phyloP scores from a whole-genome alignment of 2,329 filamentous ascomycete species.

The Chrysosporium queenslandicum region DNA sequence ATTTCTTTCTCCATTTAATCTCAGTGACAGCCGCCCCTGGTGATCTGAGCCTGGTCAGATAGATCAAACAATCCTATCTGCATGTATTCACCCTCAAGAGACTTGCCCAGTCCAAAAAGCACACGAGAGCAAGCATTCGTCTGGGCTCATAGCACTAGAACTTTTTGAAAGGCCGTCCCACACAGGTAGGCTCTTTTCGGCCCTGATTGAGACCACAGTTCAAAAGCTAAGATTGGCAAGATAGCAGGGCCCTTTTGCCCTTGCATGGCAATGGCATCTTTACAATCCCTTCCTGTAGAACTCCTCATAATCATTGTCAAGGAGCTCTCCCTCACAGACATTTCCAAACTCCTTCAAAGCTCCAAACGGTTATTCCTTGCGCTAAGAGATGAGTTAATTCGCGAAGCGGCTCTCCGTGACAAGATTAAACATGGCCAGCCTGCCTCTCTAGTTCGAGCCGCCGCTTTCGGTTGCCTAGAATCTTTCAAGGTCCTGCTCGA shows the following conservation, averaged over 20 bases:
- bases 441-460: not conserved
- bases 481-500: not conserved
- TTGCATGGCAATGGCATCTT: not conserved
- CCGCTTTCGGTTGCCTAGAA: not conserved
- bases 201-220: too few species aligned
- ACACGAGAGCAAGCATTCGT: too few species aligned
- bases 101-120: too few species aligned
- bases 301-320: not conserved
- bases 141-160: too few species aligned
- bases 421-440: not conserved
- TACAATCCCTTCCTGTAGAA: not conserved
- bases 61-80: too few species aligned
- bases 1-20: not conserved
- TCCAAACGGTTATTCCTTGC: not conserved
- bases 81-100: too few species aligned
- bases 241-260: not conserved
- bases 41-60: too few species aligned
- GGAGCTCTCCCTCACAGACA: not conserved
- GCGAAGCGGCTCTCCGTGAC: not conserved
- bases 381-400: conserved; percentile 1
- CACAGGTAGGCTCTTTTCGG: not conserved
- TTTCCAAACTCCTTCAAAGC: conserved; percentile 2
- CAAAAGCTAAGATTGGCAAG: too few species aligned
- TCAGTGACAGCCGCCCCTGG: too few species aligned
- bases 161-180: not conserved